These are phyloP conservation scores for Beta vulgaris DNA, from an alignment of 148 eudicot genomes.

Conservation along the genomic window DNA sequence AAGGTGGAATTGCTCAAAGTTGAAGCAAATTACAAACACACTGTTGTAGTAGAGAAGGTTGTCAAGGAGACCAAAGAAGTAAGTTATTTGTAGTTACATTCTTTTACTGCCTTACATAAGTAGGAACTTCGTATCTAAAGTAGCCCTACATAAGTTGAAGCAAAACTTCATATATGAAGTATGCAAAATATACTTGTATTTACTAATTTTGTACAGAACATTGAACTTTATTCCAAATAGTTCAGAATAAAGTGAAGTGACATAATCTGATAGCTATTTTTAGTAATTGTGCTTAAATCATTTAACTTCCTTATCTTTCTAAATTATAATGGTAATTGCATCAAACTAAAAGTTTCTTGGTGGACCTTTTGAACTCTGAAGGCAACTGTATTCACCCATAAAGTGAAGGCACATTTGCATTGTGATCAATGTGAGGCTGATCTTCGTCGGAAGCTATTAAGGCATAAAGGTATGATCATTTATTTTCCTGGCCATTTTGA, in stretches of 20 bases:
- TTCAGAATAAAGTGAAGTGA: no score
- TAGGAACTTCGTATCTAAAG: not conserved
- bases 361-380: conserved; percentile 28
- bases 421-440: conserved; percentile 63
- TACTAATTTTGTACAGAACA: not conserved
- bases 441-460: conserved; percentile 42
- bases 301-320: not conserved
- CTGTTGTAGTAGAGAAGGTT: conserved; percentile 35
- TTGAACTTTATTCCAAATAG: no score
- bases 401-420: conserved; percentile 53
- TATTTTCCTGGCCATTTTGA: no score
- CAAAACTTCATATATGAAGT: no score
- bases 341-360: not conserved
- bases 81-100: conserved; percentile 11
- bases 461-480: conserved; percentile 58
- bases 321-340: not conserved
- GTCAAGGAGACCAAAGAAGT: conserved; percentile 46
- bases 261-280: not conserved
- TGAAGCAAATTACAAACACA: conserved; percentile 39
- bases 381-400: conserved; percentile 33
- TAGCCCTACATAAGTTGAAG: not conserved
- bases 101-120: no score
- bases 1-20: conserved; percentile 52
- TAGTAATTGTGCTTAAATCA: not conserved
- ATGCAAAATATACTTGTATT: not conserved